Evolutionary conservation across 768 basidiomycete genomes (phyloP).

Genomic region (Daedaleopsis nitida): DNA sequence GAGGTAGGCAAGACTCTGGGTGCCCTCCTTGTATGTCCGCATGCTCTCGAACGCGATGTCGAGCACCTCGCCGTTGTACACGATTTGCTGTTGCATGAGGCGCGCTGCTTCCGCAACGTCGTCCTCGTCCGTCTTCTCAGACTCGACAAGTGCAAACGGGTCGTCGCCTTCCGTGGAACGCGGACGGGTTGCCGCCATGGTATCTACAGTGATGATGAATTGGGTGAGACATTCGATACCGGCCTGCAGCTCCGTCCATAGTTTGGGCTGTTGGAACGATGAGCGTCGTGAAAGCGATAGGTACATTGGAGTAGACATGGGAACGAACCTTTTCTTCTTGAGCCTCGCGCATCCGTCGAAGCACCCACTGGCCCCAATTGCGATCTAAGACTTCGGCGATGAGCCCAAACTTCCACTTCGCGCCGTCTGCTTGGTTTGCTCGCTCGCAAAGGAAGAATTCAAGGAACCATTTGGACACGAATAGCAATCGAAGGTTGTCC

Average conservation of each 20-base stretch:
- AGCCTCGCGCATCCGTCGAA: slow-evolving; percentile 84
- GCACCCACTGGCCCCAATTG: slow-evolving; percentile 87
- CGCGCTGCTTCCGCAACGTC: slow-evolving; percentile 73
- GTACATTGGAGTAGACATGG: background rate
- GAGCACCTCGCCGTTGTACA: slow-evolving; percentile 94
- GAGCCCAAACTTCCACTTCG: slow-evolving; percentile 65
- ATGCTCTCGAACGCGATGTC: slow-evolving; percentile 84
- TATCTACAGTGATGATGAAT: slow-evolving; percentile 84
- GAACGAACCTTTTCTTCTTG: slow-evolving; percentile 83
- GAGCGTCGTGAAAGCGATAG: background rate
- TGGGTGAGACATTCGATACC: slow-evolving; percentile 94
- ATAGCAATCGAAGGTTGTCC: slow-evolving; percentile 88
- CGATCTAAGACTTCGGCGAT: slow-evolving; percentile 87
- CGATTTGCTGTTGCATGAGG: slow-evolving; percentile 83
- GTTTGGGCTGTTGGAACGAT: slow-evolving; percentile 67
- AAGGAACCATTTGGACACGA: slow-evolving; percentile 88
- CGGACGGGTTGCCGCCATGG: slow-evolving; percentile 63
- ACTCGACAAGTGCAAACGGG: slow-evolving; percentile 11
- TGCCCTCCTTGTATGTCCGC: slow-evolving; percentile 75
- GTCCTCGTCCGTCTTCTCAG: slow-evolving; percentile 8
- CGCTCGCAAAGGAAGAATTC: slow-evolving; percentile 77
- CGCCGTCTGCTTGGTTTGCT: slow-evolving; percentile 39
- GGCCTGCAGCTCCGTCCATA: slow-evolving; percentile 93
- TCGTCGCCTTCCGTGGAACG: slow-evolving; percentile 23
- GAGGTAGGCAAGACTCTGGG: slow-evolving; percentile 79